These are phyloP conservation scores for Penicillium cataractarum DNA, from an alignment of 495 filamentous ascomycete genomes.

Conservation along the genomic window DNA sequence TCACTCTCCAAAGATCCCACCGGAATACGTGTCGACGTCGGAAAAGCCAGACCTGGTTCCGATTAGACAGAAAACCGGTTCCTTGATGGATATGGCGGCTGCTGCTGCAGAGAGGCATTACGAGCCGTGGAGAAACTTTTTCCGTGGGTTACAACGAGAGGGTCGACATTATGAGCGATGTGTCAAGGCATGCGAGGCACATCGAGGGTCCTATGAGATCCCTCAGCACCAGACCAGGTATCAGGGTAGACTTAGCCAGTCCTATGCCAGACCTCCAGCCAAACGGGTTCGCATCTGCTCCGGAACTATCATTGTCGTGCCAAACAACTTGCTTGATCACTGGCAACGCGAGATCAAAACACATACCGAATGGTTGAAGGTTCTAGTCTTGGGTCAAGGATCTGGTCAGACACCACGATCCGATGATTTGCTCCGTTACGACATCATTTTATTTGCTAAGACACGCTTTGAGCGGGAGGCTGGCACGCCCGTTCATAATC, in stretches of 20 bases:
- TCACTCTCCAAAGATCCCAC: constrained; percentile 67
- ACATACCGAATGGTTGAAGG: constrained; percentile 69
- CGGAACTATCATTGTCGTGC: constrained; percentile 62
- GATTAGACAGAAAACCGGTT: constrained; percentile 49
- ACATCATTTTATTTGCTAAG: constrained; percentile 79
- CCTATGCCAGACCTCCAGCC: constrained; percentile 39
- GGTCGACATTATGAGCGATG: constrained; percentile 51
- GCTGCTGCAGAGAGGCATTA: constrained; percentile 64
- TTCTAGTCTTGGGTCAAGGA: constrained; percentile 58
- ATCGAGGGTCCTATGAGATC: constrained; percentile 58
- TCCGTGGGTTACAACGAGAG: constrained; percentile 44
- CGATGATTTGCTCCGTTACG: constrained; percentile 65
- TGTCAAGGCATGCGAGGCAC: constrained; percentile 55
- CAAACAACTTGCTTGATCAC: constrained; percentile 56
- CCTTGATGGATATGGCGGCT: constrained; percentile 72
- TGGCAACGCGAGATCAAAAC: constrained; percentile 64
- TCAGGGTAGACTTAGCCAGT: constrained; percentile 47
- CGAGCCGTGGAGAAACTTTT: constrained; percentile 68
- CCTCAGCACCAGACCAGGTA: constrained; percentile 50
- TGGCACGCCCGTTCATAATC: constrained; percentile 38
- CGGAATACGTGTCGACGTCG: constrained; percentile 49
- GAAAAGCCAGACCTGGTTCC: constrained; percentile 40
- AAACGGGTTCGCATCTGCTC: constrained; percentile 64
- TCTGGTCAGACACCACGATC: constrained; percentile 61
- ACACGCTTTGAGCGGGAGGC: constrained; percentile 69